These are phyloP conservation scores for Avena sativa DNA, from an alignment of 176 grass and related monocot genomes.

Conservation along the genomic window DNA sequence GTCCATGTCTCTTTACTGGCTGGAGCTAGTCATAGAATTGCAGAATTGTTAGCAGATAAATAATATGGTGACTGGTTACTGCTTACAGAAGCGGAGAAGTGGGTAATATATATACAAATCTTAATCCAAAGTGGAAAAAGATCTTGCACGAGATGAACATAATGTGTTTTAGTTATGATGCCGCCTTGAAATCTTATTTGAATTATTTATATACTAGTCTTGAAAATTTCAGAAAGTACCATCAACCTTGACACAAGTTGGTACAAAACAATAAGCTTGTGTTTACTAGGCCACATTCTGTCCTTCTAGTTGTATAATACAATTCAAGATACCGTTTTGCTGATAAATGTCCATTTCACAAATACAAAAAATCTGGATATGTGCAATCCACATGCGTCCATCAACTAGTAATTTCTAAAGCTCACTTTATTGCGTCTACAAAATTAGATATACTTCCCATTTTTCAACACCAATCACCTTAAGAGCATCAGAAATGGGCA, in stretches of 20 bases:
- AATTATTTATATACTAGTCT: conserved; percentile 5
- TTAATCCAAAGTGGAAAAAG: no score
- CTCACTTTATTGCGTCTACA: not conserved
- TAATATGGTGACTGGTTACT: no score
- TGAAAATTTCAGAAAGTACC: not conserved
- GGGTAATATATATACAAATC: no score
- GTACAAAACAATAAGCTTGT: not conserved
- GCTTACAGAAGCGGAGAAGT: no score
- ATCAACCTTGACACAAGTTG: not conserved
- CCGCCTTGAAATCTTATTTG: not conserved
- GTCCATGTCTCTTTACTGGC: conserved; percentile 36
- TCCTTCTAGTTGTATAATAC: not conserved
- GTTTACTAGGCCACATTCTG: not conserved
- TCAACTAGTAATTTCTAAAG: not conserved
- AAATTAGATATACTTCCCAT: not conserved
- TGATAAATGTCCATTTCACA: not conserved
- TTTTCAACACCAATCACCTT: not conserved
- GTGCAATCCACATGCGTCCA: not conserved
- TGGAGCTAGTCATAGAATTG: not conserved
- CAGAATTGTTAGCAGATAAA: not conserved
- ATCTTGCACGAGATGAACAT: not conserved
- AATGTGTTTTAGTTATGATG: conserved; percentile 3
- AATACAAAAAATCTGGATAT: not conserved
- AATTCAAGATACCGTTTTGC: not conserved
- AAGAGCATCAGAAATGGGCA: not conserved